Base-by-base conservation (phyloP, 441 rosid species). In the Corymbia calophylla region DNA sequence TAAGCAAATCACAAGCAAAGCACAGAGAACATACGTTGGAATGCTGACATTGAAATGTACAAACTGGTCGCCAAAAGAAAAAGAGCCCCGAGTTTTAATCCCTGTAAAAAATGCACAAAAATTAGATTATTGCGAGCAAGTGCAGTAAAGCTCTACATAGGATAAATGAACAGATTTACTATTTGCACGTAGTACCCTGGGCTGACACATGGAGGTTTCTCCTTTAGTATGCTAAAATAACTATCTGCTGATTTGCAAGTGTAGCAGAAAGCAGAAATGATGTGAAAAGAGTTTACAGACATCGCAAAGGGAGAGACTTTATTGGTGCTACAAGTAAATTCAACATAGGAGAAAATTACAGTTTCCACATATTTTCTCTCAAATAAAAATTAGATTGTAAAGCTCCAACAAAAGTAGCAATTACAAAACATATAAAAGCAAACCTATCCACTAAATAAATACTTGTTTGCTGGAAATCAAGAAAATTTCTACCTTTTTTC, bases 21-120 rank as follows among this genome's bases (percentile, higher is more conserved):
- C 48, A 35, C 39, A 35, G 85, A 66, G 88, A 51, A 93, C 97
- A 25, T 93, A 96, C 99, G 91, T 60, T 53, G 99, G 99, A 90
- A 97, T 96, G 96, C 94, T 94, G 94, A 97, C 95, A 82, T 94
- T 96, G 94, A 95, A 97, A 93, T 97, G 97, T 91, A 97, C 99
- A 91, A 90, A 97, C 88, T 96, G 98, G 93, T 97, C 99, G 39
- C 99, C 99, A 35, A 92, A 95, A 89, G 94, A 93, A 88, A 89
- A 89, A 5, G 99, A 94, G 87, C 94, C 94, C 89, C 99, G 95
- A 53, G 96, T 89, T 90, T 95, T 96, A 84, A 97, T 94, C 88
- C 99, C 99, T 97, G 93, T 90, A 25, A 86, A 86, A 64, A 73
- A 88, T 47, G 60, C 70, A 80, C 70, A 9, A 87, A 53, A 23